Base-by-base conservation (phyloP, 1,139 yeast species). In the Yamadazyma songkhlaensis region DNA sequence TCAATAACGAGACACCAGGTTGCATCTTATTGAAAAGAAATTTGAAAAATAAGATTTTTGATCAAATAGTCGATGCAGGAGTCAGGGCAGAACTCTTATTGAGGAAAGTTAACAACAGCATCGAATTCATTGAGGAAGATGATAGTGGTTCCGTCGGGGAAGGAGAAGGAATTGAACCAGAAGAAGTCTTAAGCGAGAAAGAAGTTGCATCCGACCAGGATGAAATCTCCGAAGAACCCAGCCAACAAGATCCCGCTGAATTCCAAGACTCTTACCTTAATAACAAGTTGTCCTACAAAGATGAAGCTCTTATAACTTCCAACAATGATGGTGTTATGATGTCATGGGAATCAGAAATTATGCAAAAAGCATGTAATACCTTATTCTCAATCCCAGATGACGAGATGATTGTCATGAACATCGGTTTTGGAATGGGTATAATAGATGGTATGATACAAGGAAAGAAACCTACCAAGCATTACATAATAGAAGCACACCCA, bases 351-450 rank as follows among this genome's bases (percentile, higher is more conserved):
- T 74, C 79, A 3, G 79, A 80, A 22, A 71, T 90, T 39, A 90
- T 90, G 97, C 67, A 72, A 42, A 68, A 81, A 15, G 95, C 95
- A 1, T 84, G 95, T 40, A 80, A 83, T 21, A 65, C 89, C 0
- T 57, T 89, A 12, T 79, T 83, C 57, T 64, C 67, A 37, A 55
- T 43, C 1, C 59, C 51, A n/a, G 56, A 54, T 29, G 44, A 47
- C 10, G 34, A 34, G 6, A 62, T 77, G 9, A 67, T 65, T 20
- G 77, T 90, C 2, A 65, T 90, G 34, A 90, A 90, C 52, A 86
- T 90, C 33, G 97, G 97, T 0, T 90, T 90, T 55, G 97, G 97
- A 2, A 87, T 90, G 96, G 97, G 97, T 2, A 89, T 90, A 38
- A 89, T 90, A 41, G 97, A 90, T 57, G 62, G 77, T 2, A 79